Evolutionary conservation across 2,329 filamentous ascomycete species (phyloP).

Genomic region (Colletotrichum brevisporum): DNA sequence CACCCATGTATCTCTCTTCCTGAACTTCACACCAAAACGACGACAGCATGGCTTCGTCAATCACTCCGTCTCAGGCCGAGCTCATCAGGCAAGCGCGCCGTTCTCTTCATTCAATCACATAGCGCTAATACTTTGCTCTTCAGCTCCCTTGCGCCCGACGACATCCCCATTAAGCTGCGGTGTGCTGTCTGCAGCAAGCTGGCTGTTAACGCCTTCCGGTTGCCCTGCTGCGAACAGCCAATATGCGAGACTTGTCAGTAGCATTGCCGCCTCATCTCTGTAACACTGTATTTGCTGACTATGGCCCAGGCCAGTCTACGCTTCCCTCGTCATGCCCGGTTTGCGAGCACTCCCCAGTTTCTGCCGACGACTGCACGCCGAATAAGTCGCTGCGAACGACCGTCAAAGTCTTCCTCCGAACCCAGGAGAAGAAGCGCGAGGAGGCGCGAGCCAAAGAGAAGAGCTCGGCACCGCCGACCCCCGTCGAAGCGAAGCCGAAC

Average conservation of each 20-base stretch:
- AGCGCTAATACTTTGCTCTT: constrained; percentile 36
- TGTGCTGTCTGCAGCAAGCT: constrained; percentile 95
- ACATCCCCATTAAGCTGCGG: constrained; percentile 95
- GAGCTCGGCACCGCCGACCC: constrained; percentile 55
- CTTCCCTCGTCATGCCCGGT: constrained; percentile 88
- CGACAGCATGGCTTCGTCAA: constrained; percentile 45
- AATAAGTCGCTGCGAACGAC: constrained; percentile 95
- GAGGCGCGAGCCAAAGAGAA: constrained; percentile 69
- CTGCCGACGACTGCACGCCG: constrained; percentile 86
- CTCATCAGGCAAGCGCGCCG: constrained; percentile 65
- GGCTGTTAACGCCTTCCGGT: constrained; percentile 89
- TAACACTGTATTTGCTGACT: constrained; percentile 35
- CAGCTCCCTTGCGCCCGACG: constrained; percentile 83
- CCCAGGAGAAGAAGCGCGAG: constrained; percentile 90
- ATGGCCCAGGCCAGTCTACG: constrained; percentile 78
- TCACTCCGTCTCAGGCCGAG: constrained; percentile 69
- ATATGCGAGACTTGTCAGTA: constrained; percentile 90
- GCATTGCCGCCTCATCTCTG: neutral
- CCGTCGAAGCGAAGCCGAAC: constrained; percentile 57
- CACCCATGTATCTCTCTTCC: constrained; percentile 39
- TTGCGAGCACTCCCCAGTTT: constrained; percentile 92
- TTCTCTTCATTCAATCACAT: neutral
- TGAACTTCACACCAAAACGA: constrained; percentile 36
- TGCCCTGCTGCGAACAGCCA: constrained; percentile 95
- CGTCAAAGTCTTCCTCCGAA: constrained; percentile 90